These are phyloP conservation scores for Globisporangium cystogenes DNA, from an alignment of 352 stramenopile genomes.

Conservation along the genomic window DNA sequence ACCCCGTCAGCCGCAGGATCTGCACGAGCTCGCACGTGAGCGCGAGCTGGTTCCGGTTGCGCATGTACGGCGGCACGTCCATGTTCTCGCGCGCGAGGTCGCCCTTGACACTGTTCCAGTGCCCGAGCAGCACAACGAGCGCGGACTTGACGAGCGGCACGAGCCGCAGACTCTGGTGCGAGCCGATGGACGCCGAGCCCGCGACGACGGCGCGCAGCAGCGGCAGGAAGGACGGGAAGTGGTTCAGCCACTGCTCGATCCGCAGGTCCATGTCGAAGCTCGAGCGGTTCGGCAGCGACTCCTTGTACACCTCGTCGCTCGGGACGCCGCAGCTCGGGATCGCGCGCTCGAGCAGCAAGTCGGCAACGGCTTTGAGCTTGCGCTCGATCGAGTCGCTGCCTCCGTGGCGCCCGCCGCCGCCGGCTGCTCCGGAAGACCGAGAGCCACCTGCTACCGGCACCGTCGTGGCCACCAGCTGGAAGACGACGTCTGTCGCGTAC, in stretches of 20 bases:
- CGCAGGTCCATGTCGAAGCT: conserved; percentile 77
- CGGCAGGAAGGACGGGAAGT: conserved; percentile 69
- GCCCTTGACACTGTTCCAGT: conserved; percentile 84
- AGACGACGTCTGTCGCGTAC: conserved; percentile 47
- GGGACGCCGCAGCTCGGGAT: conserved; percentile 74
- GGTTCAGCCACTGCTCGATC: conserved; percentile 81
- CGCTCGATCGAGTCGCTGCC: conserved; percentile 23
- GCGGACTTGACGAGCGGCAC: conserved; percentile 73
- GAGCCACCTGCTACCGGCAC: conserved; percentile 13
- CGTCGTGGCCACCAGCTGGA: conserved; percentile 26
- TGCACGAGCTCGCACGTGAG: conserved; percentile 61
- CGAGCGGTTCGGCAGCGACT: conserved; percentile 73
- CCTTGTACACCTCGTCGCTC: conserved; percentile 80
- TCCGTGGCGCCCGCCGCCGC: background rate
- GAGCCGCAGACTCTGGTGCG: conserved; percentile 43
- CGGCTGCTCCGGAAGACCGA: background rate
- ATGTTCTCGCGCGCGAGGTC: conserved; percentile 57
- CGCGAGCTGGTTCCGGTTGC: conserved; percentile 61
- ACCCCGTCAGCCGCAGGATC: conserved; percentile 48
- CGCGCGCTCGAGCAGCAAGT: conserved; percentile 68
- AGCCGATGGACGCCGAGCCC: conserved; percentile 28
- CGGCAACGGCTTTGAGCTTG: conserved; percentile 45
- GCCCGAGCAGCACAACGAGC: conserved; percentile 64
- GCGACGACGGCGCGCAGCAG: conserved; percentile 41
- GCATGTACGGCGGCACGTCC: conserved; percentile 78